A percentile compares a stretch with the other conserved stretches of the same genome.
Evolutionary conservation across 306 rosid genomes (phyloP).

Genomic region (Trifolium pratense): DNA sequence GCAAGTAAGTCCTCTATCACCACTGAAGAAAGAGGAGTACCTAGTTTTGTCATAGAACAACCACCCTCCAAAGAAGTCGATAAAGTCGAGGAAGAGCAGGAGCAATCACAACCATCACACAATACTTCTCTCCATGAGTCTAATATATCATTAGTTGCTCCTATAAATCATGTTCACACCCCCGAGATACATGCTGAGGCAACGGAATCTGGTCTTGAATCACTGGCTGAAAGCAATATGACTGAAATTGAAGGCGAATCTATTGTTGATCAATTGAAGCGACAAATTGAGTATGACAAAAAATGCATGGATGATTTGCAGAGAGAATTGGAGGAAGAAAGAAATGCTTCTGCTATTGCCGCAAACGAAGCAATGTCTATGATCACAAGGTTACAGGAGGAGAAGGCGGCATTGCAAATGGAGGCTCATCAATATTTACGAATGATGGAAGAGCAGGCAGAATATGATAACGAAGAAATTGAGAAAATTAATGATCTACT

Average conservation of each 20-base stretch:
- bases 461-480: slow-evolving; percentile 80
- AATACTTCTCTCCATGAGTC: slow-evolving; percentile 37
- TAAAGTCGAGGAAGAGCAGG: slow-evolving; percentile 48
- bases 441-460: slow-evolving; percentile 99
- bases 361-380: slow-evolving; percentile 91
- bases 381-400: slow-evolving; percentile 95
- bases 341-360: slow-evolving; percentile 81
- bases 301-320: slow-evolving; percentile 59
- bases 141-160: slow-evolving; percentile 43
- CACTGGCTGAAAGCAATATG: slow-evolving; percentile 56
- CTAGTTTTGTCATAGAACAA: slow-evolving; percentile 39
- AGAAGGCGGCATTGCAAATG: slow-evolving; percentile 88
- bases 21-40: slow-evolving; percentile 44
- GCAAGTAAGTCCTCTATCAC: slow-evolving; percentile 32
- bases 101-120: slow-evolving; percentile 33
- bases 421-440: slow-evolving; percentile 88
- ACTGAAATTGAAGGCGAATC: slow-evolving; percentile 78
- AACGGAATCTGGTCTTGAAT: slow-evolving; percentile 62
- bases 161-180: slow-evolving; percentile 17
- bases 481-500: slow-evolving; percentile 78
- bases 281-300: slow-evolving; percentile 62
- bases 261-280: slow-evolving; percentile 53
- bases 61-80: slow-evolving; percentile 43
- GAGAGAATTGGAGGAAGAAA: slow-evolving; percentile 84
- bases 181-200: slow-evolving; percentile 47